These are phyloP conservation scores for Fusarium mundagurra DNA, from an alignment of 2,329 filamentous ascomycete genomes.

Conservation along the genomic window DNA sequence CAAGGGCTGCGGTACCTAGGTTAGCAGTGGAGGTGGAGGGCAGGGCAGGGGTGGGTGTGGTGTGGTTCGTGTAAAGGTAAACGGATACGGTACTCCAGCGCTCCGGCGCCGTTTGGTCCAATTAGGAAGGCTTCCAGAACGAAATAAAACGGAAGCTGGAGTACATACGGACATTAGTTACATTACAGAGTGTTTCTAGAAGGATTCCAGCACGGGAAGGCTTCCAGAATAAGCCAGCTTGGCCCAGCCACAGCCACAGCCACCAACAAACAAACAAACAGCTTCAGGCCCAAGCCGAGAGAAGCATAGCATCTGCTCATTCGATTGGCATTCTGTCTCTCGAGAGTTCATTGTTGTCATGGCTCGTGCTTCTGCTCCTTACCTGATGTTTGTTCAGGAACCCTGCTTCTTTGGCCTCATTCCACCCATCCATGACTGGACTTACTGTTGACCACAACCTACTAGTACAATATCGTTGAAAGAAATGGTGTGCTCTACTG, in stretches of 20 bases:
- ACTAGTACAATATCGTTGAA: neutral
- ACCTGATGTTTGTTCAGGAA: neutral
- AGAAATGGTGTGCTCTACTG: neutral
- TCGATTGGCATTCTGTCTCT: neutral
- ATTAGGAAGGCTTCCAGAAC: conserved; percentile 43
- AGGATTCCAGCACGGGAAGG: conserved; percentile 16
- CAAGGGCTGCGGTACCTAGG: neutral
- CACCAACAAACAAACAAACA: neutral
- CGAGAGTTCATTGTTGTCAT: neutral
- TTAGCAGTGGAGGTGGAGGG: too few relatives aligned
- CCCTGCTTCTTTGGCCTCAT: neutral
- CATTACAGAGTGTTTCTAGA: conserved; percentile 29
- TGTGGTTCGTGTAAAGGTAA: conserved; percentile 30
- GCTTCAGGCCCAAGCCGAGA: neutral
- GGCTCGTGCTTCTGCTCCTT: conserved; percentile 20
- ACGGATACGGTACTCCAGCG: neutral
- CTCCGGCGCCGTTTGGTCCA: neutral
- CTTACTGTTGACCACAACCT: neutral
- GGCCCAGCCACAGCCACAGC: neutral
- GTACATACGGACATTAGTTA: neutral
- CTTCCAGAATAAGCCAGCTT: neutral
- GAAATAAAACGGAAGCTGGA: neutral
- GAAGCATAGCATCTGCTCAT: neutral
- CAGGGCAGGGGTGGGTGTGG: conserved; percentile 9
- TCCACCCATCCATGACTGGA: neutral